Conservation (phyloP, 2,329 filamentous ascomycete species). For the Microsporum canis region DNA sequence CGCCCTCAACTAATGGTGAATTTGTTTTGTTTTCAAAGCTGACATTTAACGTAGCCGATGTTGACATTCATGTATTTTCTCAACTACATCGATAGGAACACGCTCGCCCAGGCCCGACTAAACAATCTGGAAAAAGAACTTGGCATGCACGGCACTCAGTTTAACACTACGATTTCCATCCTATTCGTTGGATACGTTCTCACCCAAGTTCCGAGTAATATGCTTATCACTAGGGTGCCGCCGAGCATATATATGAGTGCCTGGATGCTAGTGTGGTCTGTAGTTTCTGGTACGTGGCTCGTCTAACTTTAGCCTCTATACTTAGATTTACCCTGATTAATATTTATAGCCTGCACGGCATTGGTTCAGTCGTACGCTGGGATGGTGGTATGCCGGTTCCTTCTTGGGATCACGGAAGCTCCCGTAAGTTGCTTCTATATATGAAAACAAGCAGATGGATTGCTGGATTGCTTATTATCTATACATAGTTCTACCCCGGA, state of each 20-base stretch:
- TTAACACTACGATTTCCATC: conserved; percentile 36
- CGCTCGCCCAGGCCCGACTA: conserved; percentile 16
- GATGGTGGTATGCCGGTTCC: conserved; percentile 24
- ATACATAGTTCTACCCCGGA: conserved; percentile 45
- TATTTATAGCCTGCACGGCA: conserved; percentile 28
- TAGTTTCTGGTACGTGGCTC: conserved; percentile 8
- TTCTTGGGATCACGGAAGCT: conserved; percentile 16
- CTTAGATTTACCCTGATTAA: background rate
- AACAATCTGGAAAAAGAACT: conserved; percentile 27
- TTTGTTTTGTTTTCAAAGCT: conserved; percentile 18
- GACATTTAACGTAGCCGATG: conserved; percentile 14
- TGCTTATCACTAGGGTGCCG: conserved; percentile 14
- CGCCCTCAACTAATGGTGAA: conserved; percentile 72
- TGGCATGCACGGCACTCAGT: conserved; percentile 33
- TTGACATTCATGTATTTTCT: conserved; percentile 21
- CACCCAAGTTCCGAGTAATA: conserved; percentile 16
- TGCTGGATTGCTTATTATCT: background rate
- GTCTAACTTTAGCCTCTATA: background rate
- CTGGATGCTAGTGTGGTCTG: conserved; percentile 6
- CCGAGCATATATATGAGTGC: conserved; percentile 16
- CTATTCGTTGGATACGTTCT: conserved; percentile 29
- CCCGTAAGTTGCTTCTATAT: conserved; percentile 9
- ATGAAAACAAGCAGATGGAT: conserved; percentile 9
- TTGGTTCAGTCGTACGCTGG: conserved; percentile 34
- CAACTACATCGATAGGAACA: conserved; percentile 17